phyloP scores from a whole-genome alignment of 2,329 filamentous ascomycete species.

The Pseudogymnoascus sp. region DNA sequence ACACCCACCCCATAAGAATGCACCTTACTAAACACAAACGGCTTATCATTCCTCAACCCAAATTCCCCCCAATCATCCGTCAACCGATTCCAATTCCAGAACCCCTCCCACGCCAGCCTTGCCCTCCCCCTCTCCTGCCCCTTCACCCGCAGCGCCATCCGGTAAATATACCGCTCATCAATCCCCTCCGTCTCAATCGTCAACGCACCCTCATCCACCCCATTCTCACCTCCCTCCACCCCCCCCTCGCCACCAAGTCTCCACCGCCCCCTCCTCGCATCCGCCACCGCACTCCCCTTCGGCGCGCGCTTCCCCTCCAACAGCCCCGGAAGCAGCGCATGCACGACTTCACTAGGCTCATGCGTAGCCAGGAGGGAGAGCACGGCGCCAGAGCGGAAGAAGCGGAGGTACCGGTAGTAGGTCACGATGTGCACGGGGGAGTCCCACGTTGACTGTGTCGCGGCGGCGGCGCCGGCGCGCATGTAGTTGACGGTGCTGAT shows the following conservation, averaged over 20 bases:
- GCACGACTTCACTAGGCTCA: constrained; percentile 81
- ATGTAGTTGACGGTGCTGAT: constrained; percentile 96
- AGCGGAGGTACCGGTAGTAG: constrained; percentile 93
- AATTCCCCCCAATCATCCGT: constrained; percentile 91
- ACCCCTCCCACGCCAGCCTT: constrained; percentile 80
- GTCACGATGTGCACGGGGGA: constrained; percentile 90
- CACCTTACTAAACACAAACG: constrained; percentile 60
- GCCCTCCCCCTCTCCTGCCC: constrained; percentile 65
- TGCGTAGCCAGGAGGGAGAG: constrained; percentile 73
- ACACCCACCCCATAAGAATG: constrained; percentile 49
- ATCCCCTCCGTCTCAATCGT: constrained; percentile 76
- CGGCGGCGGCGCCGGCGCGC: constrained; percentile 65
- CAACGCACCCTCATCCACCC: constrained; percentile 18
- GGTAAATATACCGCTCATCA: constrained; percentile 69
- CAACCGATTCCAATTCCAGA: constrained; percentile 81
- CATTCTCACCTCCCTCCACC: constrained; percentile 29
- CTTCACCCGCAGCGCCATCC: constrained; percentile 67
- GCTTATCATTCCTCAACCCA: constrained; percentile 51
- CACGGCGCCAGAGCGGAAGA: constrained; percentile 81
- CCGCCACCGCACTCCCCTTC: constrained; percentile 25
- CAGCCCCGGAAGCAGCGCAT: constrained; percentile 66
- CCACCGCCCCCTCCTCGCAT: neutral
- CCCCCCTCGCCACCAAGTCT: constrained; percentile 21
- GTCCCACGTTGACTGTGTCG: constrained; percentile 64
- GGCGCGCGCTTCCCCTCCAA: constrained; percentile 32